phyloP scores from a whole-genome alignment of 1,284 basidiomycete genomes.

The Thecaphora thlaspeos region DNA sequence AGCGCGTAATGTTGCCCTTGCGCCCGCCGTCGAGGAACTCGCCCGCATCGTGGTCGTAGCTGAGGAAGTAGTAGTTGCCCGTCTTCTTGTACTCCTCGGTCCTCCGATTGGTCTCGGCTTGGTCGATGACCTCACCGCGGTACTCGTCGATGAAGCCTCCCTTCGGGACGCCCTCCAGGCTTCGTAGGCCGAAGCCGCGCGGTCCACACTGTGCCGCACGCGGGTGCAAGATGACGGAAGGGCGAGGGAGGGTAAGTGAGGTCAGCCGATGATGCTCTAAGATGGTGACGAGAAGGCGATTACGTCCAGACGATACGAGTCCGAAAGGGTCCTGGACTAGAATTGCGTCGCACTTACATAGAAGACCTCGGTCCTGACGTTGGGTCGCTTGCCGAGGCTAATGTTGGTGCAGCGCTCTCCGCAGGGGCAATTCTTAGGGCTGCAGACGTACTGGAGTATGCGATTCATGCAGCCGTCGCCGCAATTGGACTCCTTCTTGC shows the following conservation, averaged over 20 bases:
- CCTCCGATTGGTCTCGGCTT: slow-evolving; percentile 81
- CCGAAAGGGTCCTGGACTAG: too few relatives aligned
- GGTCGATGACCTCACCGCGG: slow-evolving; percentile 90
- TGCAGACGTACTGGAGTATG: slow-evolving; percentile 44
- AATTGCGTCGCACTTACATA: slow-evolving; percentile 28
- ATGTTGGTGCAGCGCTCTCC: slow-evolving; percentile 47
- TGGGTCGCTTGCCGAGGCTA: slow-evolving; percentile 41
- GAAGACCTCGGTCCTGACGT: slow-evolving; percentile 28
- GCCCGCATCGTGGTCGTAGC: slow-evolving; percentile 94
- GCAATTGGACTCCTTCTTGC: slow-evolving; percentile 34
- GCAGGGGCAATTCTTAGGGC: slow-evolving; percentile 47
- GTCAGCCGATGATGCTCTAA: too few relatives aligned
- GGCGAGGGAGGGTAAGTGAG: neutral
- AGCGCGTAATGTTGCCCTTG: slow-evolving; percentile 89
- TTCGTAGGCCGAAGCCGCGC: slow-evolving; percentile 48
- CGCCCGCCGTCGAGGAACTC: slow-evolving; percentile 99
- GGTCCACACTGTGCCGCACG: slow-evolving; percentile 22
- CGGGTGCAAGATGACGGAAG: neutral
- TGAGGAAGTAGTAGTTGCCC: slow-evolving; percentile 86
- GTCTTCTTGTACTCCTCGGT: slow-evolving; percentile 70
- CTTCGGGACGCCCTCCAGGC: slow-evolving; percentile 35
- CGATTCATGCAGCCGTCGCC: slow-evolving; percentile 50
- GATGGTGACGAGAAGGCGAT: too few relatives aligned
- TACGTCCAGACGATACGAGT: too few relatives aligned
- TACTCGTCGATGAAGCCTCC: slow-evolving; percentile 88